Evolutionary conservation across 768 basidiomycete genomes (phyloP).

Genomic region (Atractiella rhizophila): DNA sequence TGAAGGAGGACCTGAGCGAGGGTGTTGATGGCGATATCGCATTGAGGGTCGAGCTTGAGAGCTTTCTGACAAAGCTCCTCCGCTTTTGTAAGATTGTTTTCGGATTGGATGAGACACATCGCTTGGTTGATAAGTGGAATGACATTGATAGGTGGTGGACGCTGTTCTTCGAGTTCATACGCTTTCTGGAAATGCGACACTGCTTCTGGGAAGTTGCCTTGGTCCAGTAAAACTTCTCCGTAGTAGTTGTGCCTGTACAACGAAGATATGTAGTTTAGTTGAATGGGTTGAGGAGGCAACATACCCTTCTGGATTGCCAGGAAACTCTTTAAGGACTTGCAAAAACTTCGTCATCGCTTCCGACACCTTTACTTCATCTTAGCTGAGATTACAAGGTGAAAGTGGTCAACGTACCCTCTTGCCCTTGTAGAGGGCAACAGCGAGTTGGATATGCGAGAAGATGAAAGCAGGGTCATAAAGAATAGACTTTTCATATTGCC

Average conservation of each 20-base stretch:
- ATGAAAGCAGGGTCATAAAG: slow-evolving; percentile 66
- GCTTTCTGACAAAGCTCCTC: slow-evolving; percentile 73
- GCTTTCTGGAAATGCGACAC: slow-evolving; percentile 81
- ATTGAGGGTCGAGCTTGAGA: slow-evolving; percentile 62
- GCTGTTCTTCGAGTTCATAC: slow-evolving; percentile 50
- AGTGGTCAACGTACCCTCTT: too few species aligned
- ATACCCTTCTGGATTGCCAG: slow-evolving; percentile 11
- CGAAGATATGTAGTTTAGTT: background rate
- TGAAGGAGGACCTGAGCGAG: slow-evolving; percentile 79
- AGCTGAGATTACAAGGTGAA: too few species aligned
- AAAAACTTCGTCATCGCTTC: slow-evolving; percentile 80
- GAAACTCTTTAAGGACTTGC: slow-evolving; percentile 58
- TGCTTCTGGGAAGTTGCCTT: slow-evolving; percentile 65
- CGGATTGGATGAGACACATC: slow-evolving; percentile 86
- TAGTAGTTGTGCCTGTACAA: slow-evolving; percentile 26
- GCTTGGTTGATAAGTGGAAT: slow-evolving; percentile 91
- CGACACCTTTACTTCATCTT: too few species aligned
- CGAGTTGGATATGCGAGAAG: slow-evolving; percentile 89
- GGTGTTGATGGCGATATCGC: slow-evolving; percentile 87
- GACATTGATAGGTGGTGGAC: slow-evolving; percentile 33
- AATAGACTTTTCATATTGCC: slow-evolving; percentile 76
- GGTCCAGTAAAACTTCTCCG: slow-evolving; percentile 81
- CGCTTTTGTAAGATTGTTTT: slow-evolving; percentile 58
- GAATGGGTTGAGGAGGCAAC: background rate
- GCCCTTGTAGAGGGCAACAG: slow-evolving; percentile 87